Evolutionary conservation across 75 land plant genomes (phyloP).

Genomic region (Cryptomeria japonica): DNA sequence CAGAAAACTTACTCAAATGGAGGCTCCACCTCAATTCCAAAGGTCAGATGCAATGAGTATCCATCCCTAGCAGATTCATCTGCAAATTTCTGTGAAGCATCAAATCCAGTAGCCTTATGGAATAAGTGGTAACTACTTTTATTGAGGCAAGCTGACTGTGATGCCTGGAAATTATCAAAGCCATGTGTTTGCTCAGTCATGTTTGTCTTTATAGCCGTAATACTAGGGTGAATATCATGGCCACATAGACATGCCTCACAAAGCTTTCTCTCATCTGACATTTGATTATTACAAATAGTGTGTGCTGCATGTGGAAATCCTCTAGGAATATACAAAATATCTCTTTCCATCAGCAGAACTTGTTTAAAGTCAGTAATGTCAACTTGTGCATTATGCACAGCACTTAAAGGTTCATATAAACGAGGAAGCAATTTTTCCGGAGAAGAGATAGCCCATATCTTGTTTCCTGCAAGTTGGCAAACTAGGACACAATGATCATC

Average conservation of each 20-base stretch:
- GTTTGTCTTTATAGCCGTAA: background rate
- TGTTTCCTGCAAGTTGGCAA: slow-evolving; percentile 68
- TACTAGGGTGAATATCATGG: background rate
- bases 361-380: slow-evolving; percentile 8
- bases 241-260: background rate
- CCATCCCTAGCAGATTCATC: background rate
- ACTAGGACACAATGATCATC: slow-evolving; percentile 96
- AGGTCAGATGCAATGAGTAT: slow-evolving; percentile 74
- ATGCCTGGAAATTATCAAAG: background rate
- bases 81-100: background rate
- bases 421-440: slow-evolving; percentile 49
- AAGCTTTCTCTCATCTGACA: background rate
- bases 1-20: slow-evolving; percentile 82
- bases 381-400: slow-evolving; percentile 3
- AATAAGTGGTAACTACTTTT: slow-evolving; percentile 1
- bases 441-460: slow-evolving; percentile 62
- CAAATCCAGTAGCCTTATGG: background rate
- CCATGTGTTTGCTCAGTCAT: slow-evolving; percentile 3
- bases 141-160: slow-evolving; percentile 4
- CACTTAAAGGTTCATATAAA: slow-evolving; percentile 44
- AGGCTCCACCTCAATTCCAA: slow-evolving; percentile 84
- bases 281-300: slow-evolving; percentile 10
- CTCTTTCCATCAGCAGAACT: slow-evolving; percentile 53
- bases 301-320: slow-evolving; percentile 80
- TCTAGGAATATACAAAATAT: slow-evolving; percentile 79